Evolutionary conservation across 805 yeast species (phyloP).

Genomic region (Candida stauntonica): DNA sequence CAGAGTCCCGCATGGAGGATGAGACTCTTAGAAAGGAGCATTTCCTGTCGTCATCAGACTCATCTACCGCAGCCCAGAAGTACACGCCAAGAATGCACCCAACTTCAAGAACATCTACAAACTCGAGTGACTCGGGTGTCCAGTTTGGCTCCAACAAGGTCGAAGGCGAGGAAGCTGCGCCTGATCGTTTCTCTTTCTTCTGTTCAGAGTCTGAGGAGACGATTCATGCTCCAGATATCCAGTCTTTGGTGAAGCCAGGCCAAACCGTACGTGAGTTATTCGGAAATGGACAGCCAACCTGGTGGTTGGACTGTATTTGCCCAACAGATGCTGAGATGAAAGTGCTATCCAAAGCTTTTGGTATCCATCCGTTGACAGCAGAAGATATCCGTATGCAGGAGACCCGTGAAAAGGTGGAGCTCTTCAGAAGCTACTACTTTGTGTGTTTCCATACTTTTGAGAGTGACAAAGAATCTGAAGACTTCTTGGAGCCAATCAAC

Average conservation of each 20-base stretch:
- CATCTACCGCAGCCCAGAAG: conserved; percentile 53
- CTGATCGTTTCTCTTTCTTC: conserved; percentile 82
- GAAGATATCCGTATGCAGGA: conserved; percentile 97
- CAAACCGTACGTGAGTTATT: conserved; percentile 67
- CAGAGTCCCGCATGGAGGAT: conserved; percentile 52
- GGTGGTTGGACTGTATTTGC: conserved; percentile 96
- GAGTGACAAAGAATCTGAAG: conserved; percentile 75
- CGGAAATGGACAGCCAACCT: conserved; percentile 66
- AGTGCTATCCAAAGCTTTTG: conserved; percentile 86
- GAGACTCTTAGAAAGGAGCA: conserved; percentile 27
- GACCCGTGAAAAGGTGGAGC: conserved; percentile 94
- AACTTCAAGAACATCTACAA: conserved; percentile 6
- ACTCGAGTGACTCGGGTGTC: conserved; percentile 28
- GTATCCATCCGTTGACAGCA: conserved; percentile 95
- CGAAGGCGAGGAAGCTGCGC: conserved; percentile 37
- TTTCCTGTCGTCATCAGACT: conserved; percentile 29
- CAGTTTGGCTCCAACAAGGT: conserved; percentile 37
- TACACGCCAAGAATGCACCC: conserved; percentile 45
- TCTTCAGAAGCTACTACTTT: conserved; percentile 85
- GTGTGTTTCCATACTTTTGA: conserved; percentile 97
- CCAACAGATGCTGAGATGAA: conserved; percentile 96
- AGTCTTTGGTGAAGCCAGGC: conserved; percentile 65
- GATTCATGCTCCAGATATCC: conserved; percentile 82
- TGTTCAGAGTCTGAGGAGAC: conserved; percentile 82
- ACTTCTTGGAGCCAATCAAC: conserved; percentile 75